Conservation (phyloP, 768 basidiomycete genomes). For the Podaxis sp. region DNA sequence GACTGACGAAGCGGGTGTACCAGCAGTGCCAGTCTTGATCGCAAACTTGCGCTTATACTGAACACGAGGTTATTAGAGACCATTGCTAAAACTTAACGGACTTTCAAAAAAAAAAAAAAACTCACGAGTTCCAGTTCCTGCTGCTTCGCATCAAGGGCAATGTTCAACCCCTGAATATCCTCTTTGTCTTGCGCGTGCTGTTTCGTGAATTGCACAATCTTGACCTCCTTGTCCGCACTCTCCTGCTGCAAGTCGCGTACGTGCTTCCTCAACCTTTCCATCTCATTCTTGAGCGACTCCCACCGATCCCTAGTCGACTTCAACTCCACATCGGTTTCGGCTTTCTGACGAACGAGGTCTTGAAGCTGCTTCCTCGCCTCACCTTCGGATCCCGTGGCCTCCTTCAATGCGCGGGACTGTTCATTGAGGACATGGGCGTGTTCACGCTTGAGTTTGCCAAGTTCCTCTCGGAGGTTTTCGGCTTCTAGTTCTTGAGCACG, state of each 20-base stretch:
- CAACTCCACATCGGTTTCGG: slow-evolving; percentile 49
- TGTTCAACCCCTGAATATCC: slow-evolving; percentile 80
- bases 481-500: slow-evolving; percentile 45
- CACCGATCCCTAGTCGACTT: slow-evolving; percentile 46
- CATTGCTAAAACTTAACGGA: not conserved
- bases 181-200: slow-evolving; percentile 65
- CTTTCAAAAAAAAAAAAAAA: slow-evolving; percentile 16
- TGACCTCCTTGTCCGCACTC: slow-evolving; percentile 82
- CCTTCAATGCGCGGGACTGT: slow-evolving; percentile 41
- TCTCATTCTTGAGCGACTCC: slow-evolving; percentile 47
- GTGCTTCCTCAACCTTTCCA: slow-evolving; percentile 55
- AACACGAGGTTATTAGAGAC: not conserved
- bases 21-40: slow-evolving; percentile 48
- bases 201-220: slow-evolving; percentile 68
- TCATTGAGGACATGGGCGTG: slow-evolving; percentile 46
- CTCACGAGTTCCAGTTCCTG: slow-evolving; percentile 87
- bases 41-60: slow-evolving; percentile 62
- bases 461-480: slow-evolving; percentile 51
- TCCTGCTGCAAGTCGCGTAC: slow-evolving; percentile 72
- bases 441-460: slow-evolving; percentile 51
- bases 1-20: slow-evolving; percentile 40
- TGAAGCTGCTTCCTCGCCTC: slow-evolving; percentile 45
- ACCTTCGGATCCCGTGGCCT: slow-evolving; percentile 41
- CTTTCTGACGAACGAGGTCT: slow-evolving; percentile 46
- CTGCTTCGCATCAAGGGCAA: slow-evolving; percentile 90